phyloP scores from a whole-genome alignment of 345 rosid genomes.

The Turnera subulata region DNA sequence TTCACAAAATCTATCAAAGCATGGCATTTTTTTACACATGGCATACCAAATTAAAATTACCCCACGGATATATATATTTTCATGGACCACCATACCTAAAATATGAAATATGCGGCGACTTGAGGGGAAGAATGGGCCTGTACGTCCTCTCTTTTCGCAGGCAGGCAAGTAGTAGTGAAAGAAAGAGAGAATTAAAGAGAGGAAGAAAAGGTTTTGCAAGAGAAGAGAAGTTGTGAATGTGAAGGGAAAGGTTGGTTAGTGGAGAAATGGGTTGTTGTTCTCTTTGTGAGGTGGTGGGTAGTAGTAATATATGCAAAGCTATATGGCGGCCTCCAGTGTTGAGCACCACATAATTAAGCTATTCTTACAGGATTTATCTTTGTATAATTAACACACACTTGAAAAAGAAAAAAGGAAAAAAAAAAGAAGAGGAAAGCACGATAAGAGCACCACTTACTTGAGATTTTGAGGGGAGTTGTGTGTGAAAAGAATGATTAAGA shows the following conservation, averaged over 20 bases:
- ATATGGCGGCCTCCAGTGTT: neutral
- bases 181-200: no score
- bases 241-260: neutral
- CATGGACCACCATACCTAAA: conserved; percentile 17
- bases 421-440: neutral
- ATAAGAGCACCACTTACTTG: neutral
- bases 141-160: neutral
- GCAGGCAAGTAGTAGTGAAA: no score
- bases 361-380: neutral
- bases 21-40: no score
- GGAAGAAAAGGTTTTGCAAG: neutral
- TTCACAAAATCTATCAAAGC: neutral
- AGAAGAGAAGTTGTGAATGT: no score
- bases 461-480: neutral
- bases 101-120: conserved; percentile 8
- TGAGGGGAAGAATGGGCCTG: conserved; percentile 1
- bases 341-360: neutral
- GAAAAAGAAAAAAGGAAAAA: no score
- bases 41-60: no score
- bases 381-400: neutral
- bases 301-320: neutral
- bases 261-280: neutral
- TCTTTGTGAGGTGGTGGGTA: neutral
- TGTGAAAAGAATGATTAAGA: neutral
- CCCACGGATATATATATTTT: neutral